These are phyloP conservation scores for Candida tetrigidarum DNA, from an alignment of 1,139 yeast genomes.

Conservation along the genomic window DNA sequence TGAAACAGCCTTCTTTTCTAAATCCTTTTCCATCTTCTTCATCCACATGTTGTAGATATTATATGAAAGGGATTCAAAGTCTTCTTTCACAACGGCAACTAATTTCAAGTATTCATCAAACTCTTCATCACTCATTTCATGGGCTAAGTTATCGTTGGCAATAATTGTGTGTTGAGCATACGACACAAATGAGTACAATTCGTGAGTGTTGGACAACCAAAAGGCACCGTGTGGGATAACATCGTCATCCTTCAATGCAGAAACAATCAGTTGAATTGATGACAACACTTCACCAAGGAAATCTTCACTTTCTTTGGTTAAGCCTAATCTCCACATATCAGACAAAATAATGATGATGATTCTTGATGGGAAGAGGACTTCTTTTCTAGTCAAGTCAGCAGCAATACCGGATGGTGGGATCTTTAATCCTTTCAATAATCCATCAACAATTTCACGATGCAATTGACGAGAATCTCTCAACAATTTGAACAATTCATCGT, in stretches of 20 bases:
- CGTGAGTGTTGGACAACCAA: constrained; percentile 98
- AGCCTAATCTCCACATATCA: constrained; percentile 98
- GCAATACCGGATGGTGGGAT: constrained; percentile 87
- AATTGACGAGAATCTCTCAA: constrained; percentile 80
- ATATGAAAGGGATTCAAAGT: constrained; percentile 89
- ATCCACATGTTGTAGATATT: constrained; percentile 98
- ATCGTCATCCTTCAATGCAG: constrained; percentile 77
- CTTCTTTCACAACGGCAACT: constrained; percentile 92
- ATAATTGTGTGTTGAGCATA: constrained; percentile 91
- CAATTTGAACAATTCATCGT: constrained; percentile 71
- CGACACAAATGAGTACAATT: constrained; percentile 90
- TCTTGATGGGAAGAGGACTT: constrained; percentile 95
- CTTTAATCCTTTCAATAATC: constrained; percentile 84
- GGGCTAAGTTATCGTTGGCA: constrained; percentile 77
- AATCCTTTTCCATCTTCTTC: constrained; percentile 90
- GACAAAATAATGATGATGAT: constrained; percentile 88
- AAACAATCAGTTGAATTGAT: constrained; percentile 81
- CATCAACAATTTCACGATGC: constrained; percentile 86
- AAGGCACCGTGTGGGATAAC: constrained; percentile 93
- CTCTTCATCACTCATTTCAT: constrained; percentile 89
- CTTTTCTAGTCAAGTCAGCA: constrained; percentile 83
- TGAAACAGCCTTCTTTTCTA: constrained; percentile 90
- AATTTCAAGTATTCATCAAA: constrained; percentile 88
- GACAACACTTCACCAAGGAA: constrained; percentile 90
- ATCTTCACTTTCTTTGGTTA: constrained; percentile 89